Base-by-base conservation (phyloP, 306 rosid species). In the Castanopsis chinensis region DNA sequence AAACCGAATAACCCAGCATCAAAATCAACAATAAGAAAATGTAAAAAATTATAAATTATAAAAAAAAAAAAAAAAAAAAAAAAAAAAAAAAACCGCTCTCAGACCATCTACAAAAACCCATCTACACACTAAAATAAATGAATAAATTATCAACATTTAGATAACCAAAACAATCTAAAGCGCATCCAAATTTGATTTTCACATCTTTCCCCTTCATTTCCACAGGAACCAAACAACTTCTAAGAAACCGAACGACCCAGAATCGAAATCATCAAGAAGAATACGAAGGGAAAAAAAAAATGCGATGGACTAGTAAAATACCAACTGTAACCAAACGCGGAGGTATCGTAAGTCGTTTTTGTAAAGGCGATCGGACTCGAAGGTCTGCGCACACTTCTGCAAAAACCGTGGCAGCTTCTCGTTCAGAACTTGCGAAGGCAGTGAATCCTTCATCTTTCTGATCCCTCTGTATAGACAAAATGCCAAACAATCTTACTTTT, bases 311-410 rank as follows among this genome's bases (percentile, higher is more conserved):
- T 49, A 70, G 9, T 49, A 18, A 68, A 53, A 83, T 90, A 95
- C 99, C 97, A 93, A 85, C 76, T 95, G 97, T 30, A 95, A 86
- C 99, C 98, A 95, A 85, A 95, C 91, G 23, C 98, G 92, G 80
- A 95, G 84, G 79, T 90, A 95, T 13, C 97, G 98, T 79, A 89
- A 72, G 78, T 95, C 98, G 77, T 95, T 92, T 71, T 87, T 79
- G 78, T 91, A 95, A 55, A 92, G 99, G 21, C 89, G 90, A 83
- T 90, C 98, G 71, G 92, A 85, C 84, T 91, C 90, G 74, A 95
- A 95, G 2, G 86, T 82, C 81, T 74, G 83, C 2, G 91, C 84
- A 80, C 98, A 93, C 84, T 90, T 87, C 88, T 88, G 92, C 69
- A 95, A 83, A 67, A 95, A 88, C 6, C 81, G 57, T 3, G 97